A percentile compares a stretch with the other conserved stretches of the same genome.
Conservation (phyloP, 2,329 filamentous ascomycete genomes). For the Pyrenochaeta sp. region DNA sequence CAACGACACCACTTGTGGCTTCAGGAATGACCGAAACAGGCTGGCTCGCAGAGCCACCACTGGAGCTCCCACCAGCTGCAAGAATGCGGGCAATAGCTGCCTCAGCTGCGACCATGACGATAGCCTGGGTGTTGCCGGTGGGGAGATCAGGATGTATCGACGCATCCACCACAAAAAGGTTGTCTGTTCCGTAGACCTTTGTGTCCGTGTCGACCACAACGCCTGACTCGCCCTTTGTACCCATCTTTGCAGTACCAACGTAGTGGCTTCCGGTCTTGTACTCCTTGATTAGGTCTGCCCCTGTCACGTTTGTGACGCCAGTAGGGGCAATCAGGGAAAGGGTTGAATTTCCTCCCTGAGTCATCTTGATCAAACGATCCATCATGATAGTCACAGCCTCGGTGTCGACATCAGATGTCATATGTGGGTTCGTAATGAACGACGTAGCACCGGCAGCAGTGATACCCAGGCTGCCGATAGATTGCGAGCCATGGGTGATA, state of each 20-base stretch:
- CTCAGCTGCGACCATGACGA: conserved; percentile 72
- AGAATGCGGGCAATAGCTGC: conserved; percentile 64
- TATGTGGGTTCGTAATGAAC: conserved; percentile 60
- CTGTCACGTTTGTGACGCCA: conserved; percentile 53
- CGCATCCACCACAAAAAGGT: conserved; percentile 57
- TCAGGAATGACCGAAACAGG: conserved; percentile 10
- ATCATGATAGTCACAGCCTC: conserved; percentile 55
- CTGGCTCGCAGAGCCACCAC: conserved; percentile 20
- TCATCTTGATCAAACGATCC: conserved; percentile 54
- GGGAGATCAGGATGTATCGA: conserved; percentile 71
- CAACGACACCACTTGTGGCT: conserved; percentile 5
- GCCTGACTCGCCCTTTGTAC: conserved; percentile 49
- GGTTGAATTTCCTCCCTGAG: conserved; percentile 36
- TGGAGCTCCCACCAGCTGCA: conserved; percentile 41
- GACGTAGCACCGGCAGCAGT: conserved; percentile 49
- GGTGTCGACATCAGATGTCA: conserved; percentile 57
- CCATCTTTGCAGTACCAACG: conserved; percentile 65
- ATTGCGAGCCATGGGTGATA: conserved; percentile 69
- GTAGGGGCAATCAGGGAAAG: conserved; percentile 44
- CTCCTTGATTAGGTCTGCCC: conserved; percentile 43
- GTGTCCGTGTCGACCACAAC: conserved; percentile 52
- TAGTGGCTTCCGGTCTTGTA: conserved; percentile 49
- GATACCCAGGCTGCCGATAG: conserved; percentile 63
- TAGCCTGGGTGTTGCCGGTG: conserved; percentile 72
- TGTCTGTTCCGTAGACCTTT: conserved; percentile 56